These are phyloP conservation scores for Cymodocea nodosa DNA, from an alignment of 116 monocot species.

Conservation along the genomic window DNA sequence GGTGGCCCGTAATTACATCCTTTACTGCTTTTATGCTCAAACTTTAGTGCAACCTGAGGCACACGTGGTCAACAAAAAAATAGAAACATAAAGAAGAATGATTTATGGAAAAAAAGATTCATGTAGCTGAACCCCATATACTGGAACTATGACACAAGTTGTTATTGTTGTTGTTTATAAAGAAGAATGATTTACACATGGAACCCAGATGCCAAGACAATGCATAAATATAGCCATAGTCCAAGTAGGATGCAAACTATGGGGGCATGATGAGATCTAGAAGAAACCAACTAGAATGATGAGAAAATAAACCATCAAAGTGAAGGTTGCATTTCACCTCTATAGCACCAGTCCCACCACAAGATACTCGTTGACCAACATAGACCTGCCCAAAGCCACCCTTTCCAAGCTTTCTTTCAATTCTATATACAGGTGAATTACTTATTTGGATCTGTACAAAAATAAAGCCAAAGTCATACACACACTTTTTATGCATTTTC, in stretches of 20 bases:
- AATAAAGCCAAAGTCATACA: neutral
- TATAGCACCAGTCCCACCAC: neutral
- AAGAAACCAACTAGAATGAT: neutral
- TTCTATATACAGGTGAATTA: conserved; percentile 67
- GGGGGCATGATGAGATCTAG: neutral
- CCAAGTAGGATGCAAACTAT: too few species aligned
- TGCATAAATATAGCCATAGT: too few species aligned
- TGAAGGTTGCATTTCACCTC: conserved; percentile 2
- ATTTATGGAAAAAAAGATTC: neutral
- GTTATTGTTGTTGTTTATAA: neutral
- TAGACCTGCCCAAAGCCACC: conserved; percentile 98
- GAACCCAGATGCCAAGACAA: neutral
- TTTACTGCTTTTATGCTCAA: conserved; percentile 83
- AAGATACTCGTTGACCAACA: conserved; percentile 67
- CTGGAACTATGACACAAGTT: too few species aligned
- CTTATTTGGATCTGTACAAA: conserved; percentile 73
- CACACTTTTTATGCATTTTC: neutral
- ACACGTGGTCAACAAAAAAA: neutral
- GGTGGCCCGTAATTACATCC: conserved; percentile 88
- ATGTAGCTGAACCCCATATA: too few species aligned
- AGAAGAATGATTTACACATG: neutral
- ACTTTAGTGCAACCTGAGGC: conserved; percentile 75
- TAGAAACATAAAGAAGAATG: neutral
- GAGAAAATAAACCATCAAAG: neutral
- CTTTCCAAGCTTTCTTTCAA: conserved; percentile 87